A percentile compares a stretch with the other conserved stretches of the same genome.
phyloP scores from a whole-genome alignment of 352 stramenopile species.

The Aphanomyces euteiches region DNA sequence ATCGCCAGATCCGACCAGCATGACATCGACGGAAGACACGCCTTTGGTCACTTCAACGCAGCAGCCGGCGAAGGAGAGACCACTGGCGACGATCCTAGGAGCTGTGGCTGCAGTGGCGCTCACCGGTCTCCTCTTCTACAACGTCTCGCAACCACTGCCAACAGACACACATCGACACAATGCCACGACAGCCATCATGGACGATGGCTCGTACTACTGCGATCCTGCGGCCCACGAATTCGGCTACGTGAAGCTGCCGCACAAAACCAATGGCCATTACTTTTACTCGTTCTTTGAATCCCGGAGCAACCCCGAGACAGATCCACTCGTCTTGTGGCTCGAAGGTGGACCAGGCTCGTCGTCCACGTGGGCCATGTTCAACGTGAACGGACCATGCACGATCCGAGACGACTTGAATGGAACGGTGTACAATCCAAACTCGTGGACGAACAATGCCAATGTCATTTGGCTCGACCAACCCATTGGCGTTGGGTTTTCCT shows the following conservation, averaged over 20 bases:
- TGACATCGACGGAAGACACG: too few relatives aligned
- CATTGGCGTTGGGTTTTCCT: conserved; percentile 50
- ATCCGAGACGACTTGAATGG: conserved; percentile 44
- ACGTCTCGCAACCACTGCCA: too few relatives aligned
- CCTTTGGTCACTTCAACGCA: too few relatives aligned
- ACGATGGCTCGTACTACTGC: neutral
- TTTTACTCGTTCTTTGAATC: conserved; percentile 65
- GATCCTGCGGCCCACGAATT: conserved; percentile 11
- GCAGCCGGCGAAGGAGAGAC: too few relatives aligned
- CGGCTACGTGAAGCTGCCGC: conserved; percentile 46
- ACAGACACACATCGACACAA: too few relatives aligned
- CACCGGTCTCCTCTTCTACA: too few relatives aligned
- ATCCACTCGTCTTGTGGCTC: conserved; percentile 66
- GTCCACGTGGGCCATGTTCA: conserved; percentile 53
- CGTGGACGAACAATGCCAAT: conserved; percentile 60
- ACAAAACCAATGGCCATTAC: conserved; percentile 53
- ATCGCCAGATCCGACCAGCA: too few relatives aligned
- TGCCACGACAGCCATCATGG: neutral
- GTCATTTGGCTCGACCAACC: conserved; percentile 68
- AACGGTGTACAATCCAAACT: conserved; percentile 46
- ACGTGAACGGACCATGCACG: conserved; percentile 58
- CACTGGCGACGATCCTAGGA: too few relatives aligned
- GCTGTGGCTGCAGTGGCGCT: too few relatives aligned
- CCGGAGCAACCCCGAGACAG: conserved; percentile 35
- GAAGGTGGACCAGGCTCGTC: conserved; percentile 57